Evolutionary conservation across 306 rosid species (phyloP), one percentile per base, ranked within the genome.

Genomic region (Cucumis cinereus): DNA sequence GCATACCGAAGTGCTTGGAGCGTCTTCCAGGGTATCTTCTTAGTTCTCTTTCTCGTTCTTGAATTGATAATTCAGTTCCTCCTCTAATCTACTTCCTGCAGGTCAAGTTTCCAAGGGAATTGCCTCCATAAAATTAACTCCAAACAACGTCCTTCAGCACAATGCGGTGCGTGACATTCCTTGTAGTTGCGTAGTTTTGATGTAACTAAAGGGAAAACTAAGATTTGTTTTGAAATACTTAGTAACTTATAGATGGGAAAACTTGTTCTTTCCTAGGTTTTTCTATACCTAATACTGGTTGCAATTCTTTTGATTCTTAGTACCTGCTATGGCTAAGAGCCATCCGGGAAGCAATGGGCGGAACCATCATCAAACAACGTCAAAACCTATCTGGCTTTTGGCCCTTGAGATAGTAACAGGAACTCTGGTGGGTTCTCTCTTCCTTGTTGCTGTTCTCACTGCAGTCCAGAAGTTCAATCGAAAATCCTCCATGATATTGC

Each of bases 361-460:
- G 75, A 82, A 77, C 59, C 96, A 79, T 84, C 93, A 75, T 82
- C 96, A 73, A 19, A 76, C 80, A 54, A 52, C 79, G 4, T 85
- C 99, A 40, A 88, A 82, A 87, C 99, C 99, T 76, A 56, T 81
- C 77, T 95, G 99, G 99, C 97, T 92, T 77, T 86, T 95, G 83
- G 88, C 91, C 75, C 87, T 95, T 77, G 99, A 95, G 86, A 84
- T 95, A 82, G 88, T 86, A 76, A 86, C 97, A 24, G 99, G 97
- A 89, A 84, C 89, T 85, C 82, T 95, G 93, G 92, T 83, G 49
- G 91, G 93, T 72, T 89, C 88, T 75, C 79, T 95, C 83, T 85
- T 90, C 77, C 85, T 92, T 61, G 82, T 95, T 68, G 97, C 86
- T 64, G 79, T 82, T 81, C 80, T 95, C 73, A 85, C 97, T 59